Evolutionary conservation across 2,329 filamentous ascomycete species (phyloP), one percentile per base, ranked within the genome.

Genomic region (Colletotrichum sp.): DNA sequence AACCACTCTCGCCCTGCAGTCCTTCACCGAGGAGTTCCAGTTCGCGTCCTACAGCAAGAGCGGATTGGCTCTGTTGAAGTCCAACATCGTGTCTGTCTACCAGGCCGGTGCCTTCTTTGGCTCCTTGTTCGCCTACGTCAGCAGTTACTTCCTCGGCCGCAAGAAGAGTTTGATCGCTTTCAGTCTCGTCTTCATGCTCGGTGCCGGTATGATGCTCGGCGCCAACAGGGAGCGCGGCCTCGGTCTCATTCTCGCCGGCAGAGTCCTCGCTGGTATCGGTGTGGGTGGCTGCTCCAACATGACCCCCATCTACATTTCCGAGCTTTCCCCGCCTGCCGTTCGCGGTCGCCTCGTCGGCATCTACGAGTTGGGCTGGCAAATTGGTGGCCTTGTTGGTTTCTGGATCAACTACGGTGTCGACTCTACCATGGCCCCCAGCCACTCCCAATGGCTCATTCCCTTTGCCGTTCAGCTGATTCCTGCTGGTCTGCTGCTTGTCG

Each of bases 101-200:
- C 95, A 96, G 84, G 95, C 94, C 12, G 94, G 94, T 75, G 94
- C 94, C 75, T 96, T 97, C 86, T 96, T 96, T 79, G 95, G 95
- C 67, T 91, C 93, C n/a, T 85, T 95, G 55, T 89, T 90, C 75
- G 93, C 92, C 72, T 96, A 94, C 79, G 88, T 87, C 10, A 89
- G 91, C 39, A 92, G 90, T 34, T 92, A 93, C 86, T 94, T 90
- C 82, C 86, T 93, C 77, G 94, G 94, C 32, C 90, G 94, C 26
- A 91, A 91, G 80, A 90, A 88, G 81, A 93, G 91, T 26, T 87
- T 96, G 4, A 85, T 92, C 77, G 78, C 92, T 63, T 94, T 93
- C 81, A 85, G 88, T 3, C 70, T 89, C 39, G 79, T 96, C 77
- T 96, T 96, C 83, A 88, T 92, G 69, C 80, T 96, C 12, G 94